phyloP scores from a whole-genome alignment of 1,139 yeast genomes.

The Magnusiomyces fungicola region DNA sequence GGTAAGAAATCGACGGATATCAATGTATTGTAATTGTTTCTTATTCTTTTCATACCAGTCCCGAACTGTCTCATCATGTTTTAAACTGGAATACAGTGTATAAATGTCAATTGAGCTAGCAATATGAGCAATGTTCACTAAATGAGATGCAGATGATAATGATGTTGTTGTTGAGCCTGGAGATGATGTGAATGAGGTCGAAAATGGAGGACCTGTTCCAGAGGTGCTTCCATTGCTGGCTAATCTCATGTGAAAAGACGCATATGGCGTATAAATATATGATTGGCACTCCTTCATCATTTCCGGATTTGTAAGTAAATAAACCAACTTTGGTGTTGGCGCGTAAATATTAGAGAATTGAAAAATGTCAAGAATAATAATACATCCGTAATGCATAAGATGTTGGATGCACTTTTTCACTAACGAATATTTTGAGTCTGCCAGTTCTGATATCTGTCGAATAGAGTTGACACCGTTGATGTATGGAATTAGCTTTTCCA shows the following conservation, averaged over 20 bases:
- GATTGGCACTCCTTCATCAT: slow-evolving; percentile 84
- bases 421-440: slow-evolving; percentile 71
- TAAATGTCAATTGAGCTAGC: slow-evolving; percentile 49
- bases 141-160: slow-evolving; percentile 11
- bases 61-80: slow-evolving; percentile 68
- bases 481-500: slow-evolving; percentile 77
- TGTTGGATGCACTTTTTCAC: slow-evolving; percentile 89
- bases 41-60: slow-evolving; percentile 75
- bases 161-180: slow-evolving; percentile 18
- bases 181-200: slow-evolving; percentile 21
- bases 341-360: slow-evolving; percentile 87
- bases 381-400: slow-evolving; percentile 80
- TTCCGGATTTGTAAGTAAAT: slow-evolving; percentile 53
- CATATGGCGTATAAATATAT: slow-evolving; percentile 41
- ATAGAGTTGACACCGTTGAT: slow-evolving; percentile 87
- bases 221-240: slow-evolving; percentile 22
- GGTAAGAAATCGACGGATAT: slow-evolving; percentile 72
- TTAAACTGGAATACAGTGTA: slow-evolving; percentile 66
- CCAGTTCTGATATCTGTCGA: slow-evolving; percentile 64
- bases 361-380: slow-evolving; percentile 75
- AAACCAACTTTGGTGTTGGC: slow-evolving; percentile 69
- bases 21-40: slow-evolving; percentile 54
- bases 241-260: neutral
- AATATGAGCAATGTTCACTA: slow-evolving; percentile 10
- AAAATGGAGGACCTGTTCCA: slow-evolving; percentile 23